Evolutionary conservation across 129 eudicot species (phyloP).

Genomic region (Rutidosis leptorrhynchoides): DNA sequence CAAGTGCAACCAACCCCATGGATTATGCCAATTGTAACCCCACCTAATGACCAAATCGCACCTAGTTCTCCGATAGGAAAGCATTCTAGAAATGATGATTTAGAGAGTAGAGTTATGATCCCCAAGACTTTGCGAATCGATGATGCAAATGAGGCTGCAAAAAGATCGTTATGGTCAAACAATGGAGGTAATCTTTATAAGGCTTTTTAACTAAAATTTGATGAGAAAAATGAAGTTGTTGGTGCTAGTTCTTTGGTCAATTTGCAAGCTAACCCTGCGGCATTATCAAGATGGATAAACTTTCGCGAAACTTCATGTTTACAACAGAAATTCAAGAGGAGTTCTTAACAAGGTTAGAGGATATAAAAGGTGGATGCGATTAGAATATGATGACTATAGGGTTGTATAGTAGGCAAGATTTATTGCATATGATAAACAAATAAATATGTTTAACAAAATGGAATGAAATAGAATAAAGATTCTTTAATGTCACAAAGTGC

Average conservation of each 20-base stretch:
- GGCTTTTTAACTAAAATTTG: conserved; percentile 37
- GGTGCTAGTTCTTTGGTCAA: conserved; percentile 37
- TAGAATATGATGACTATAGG: conserved; percentile 9
- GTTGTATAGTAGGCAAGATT: conserved; percentile 28
- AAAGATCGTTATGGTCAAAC: conserved; percentile 61
- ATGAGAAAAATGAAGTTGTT: conserved; percentile 38
- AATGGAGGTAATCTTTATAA: conserved; percentile 30
- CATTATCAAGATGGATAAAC: conserved; percentile 53
- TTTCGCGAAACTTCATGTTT: conserved; percentile 52
- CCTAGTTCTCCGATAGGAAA: conserved; percentile 66
- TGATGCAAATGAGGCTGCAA: conserved; percentile 66
- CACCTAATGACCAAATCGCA: conserved; percentile 24
- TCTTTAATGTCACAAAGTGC: conserved; percentile 33
- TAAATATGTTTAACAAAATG: conserved; percentile 24
- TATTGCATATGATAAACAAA: conserved; percentile 35
- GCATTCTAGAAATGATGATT: conserved; percentile 50
- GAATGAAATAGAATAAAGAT: conserved; percentile 27
- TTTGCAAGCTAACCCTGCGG: conserved; percentile 75
- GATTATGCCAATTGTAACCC: conserved; percentile 43
- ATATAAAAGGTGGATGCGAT: not conserved
- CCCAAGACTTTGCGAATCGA: conserved; percentile 59
- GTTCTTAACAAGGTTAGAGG: conserved; percentile 21
- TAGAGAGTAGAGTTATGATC: conserved; percentile 35
- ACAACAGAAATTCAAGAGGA: not conserved
- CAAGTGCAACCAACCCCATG: conserved; percentile 40